Base-by-base conservation (phyloP, 179 eudicot species). In the Silene noctiflora region DNA sequence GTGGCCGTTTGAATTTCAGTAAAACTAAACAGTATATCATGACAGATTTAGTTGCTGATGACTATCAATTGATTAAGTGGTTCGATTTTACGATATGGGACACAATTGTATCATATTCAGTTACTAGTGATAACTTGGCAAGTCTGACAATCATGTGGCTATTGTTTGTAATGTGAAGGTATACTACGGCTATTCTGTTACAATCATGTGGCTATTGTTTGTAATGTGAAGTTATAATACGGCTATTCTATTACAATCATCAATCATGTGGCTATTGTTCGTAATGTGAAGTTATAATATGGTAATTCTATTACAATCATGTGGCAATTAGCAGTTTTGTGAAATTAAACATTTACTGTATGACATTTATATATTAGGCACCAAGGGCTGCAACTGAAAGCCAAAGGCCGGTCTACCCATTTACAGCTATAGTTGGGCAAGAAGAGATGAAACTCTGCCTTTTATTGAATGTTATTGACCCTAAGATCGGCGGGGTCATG, bases 361-460 rank as follows among this genome's bases (percentile, higher is more conserved):
- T 73, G 65, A 22, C 69, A 27, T 39, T 39, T 70, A 4, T 55
- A 44, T 77, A 16, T 70, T 89, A 91, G 97, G 91, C 85, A 7
- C 83, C 82, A 69, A 92, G 84, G 85, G 88, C 89, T 65, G 84
- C 92, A 20, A 88, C 87, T 69, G 94, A 92, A 81, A 88, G 70
- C 83, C 97, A 90, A 76, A 90, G 98, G 81, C 97, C 96, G 4
- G 98, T 94, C 21, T 94, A 84, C 74, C 98, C 97, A 24, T 94
- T 92, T 84, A 81, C 97, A 24, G 97, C 98, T 64, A 90, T 94
- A 83, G 98, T 94, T 61, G 98, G 98, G 56, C 98, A 94, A 81
- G 97, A 92, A 73, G 98, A 94, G 86, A 94, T 94, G 98, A 94
- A 94, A 80, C 86, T 94, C 1, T 94, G 97, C 84, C 97, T 92